Conservation (phyloP, 2,329 filamentous ascomycete genomes). For the Neonectria punicea region DNA sequence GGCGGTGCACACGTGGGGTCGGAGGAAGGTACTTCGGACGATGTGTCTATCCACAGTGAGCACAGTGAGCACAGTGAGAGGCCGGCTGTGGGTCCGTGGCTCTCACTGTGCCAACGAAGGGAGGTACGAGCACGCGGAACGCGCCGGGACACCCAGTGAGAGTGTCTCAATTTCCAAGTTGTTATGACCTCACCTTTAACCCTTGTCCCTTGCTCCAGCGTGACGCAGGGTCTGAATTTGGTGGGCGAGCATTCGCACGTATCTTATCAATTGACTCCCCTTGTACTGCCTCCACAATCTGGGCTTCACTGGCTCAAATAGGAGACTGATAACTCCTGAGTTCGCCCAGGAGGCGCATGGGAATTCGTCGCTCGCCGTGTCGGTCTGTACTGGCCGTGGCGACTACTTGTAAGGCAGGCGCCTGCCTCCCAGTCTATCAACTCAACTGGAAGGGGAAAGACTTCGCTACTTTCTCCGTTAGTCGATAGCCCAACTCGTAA, state of each 20-base stretch:
- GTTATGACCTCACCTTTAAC: constrained; percentile 3
- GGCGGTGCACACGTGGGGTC: constrained; percentile 3
- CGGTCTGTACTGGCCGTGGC: too few species aligned
- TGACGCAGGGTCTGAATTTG: background rate
- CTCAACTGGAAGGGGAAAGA: background rate
- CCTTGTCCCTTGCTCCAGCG: background rate
- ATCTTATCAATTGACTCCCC: too few species aligned
- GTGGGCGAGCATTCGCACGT: too few species aligned
- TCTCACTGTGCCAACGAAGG: background rate
- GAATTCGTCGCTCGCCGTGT: too few species aligned
- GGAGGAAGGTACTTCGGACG: background rate
- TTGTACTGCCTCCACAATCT: too few species aligned
- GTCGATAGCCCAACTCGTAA: background rate
- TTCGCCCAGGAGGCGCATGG: too few species aligned
- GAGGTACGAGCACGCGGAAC: too few species aligned
- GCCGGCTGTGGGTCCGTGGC: background rate
- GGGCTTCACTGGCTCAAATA: too few species aligned
- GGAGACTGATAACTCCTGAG: too few species aligned
- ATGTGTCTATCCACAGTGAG: constrained; percentile 2
- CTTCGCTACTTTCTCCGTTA: too few species aligned
- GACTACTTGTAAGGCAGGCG: too few species aligned
- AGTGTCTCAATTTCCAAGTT: constrained; percentile 5
- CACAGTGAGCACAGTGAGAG: constrained; percentile 6
- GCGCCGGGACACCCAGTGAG: background rate
- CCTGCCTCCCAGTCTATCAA: too few species aligned